A percentile compares a stretch with the other conserved stretches of the same genome.
Evolutionary conservation across 805 yeast species (phyloP).

Genomic region (Starmerella stellata): DNA sequence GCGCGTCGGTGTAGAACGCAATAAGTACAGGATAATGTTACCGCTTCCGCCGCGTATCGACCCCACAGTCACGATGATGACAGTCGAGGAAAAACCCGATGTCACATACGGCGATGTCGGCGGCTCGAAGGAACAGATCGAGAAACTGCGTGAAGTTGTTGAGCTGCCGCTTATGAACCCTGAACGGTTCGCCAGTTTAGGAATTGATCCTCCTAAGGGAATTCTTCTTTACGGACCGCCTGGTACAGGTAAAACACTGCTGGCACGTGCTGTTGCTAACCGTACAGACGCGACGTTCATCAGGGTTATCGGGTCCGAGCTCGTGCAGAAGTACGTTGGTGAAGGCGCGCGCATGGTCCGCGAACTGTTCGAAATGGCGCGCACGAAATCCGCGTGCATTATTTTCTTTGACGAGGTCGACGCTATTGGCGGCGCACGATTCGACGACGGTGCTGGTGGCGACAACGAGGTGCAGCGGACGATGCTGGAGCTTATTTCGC

Average conservation of each 20-base stretch:
- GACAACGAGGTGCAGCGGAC: constrained; percentile 98
- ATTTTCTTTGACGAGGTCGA: constrained; percentile 96
- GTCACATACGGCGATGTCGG: constrained; percentile 97
- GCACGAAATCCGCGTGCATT: constrained; percentile 94
- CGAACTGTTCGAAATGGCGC: constrained; percentile 96
- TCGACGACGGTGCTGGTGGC: constrained; percentile 98
- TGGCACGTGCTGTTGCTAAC: constrained; percentile 98
- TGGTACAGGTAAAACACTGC: constrained; percentile 94
- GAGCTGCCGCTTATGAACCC: constrained; percentile 87
- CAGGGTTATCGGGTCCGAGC: constrained; percentile 93
- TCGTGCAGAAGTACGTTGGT: constrained; percentile 96
- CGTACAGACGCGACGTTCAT: constrained; percentile 98
- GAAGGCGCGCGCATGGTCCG: constrained; percentile 99
- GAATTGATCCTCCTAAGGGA: constrained; percentile 98
- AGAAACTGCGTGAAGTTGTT: constrained; percentile 86
- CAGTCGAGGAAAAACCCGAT: constrained; percentile 98
- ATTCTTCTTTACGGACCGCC: constrained; percentile 94
- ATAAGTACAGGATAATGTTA: constrained; percentile 87
- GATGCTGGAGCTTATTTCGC: constrained; percentile 94
- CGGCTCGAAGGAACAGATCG: constrained; percentile 97
- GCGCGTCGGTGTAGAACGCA: constrained; percentile 98
- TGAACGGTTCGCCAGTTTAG: constrained; percentile 88
- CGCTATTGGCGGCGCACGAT: constrained; percentile 99
- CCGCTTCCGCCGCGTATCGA: constrained; percentile 97
- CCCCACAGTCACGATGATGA: constrained; percentile 98